Evolutionary conservation across 2,329 filamentous ascomycete species (phyloP).

Genomic region (Fusarium denticulatum): DNA sequence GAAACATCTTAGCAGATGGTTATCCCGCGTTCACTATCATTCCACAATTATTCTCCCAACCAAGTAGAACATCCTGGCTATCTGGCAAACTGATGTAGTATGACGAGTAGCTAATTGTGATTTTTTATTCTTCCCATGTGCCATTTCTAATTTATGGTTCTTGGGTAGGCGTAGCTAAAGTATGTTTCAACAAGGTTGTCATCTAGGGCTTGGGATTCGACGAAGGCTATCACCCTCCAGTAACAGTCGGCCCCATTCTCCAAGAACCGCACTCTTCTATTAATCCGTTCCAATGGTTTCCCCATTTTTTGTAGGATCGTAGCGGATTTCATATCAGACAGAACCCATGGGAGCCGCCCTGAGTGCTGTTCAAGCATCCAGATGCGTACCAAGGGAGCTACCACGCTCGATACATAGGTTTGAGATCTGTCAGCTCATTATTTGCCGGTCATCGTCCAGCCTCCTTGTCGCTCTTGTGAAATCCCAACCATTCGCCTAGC

Average conservation of each 20-base stretch:
- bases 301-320: background rate
- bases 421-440: background rate
- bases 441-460: conserved; percentile 41
- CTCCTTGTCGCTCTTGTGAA: conserved; percentile 56
- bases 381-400: background rate
- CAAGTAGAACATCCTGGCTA: background rate
- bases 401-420: background rate
- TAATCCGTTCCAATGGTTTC: background rate
- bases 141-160: background rate
- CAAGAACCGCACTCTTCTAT: background rate
- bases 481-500: conserved; percentile 79
- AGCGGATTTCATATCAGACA: background rate
- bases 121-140: background rate
- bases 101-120: background rate
- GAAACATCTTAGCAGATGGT: background rate
- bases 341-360: background rate
- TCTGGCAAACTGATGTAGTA: background rate
- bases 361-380: background rate
- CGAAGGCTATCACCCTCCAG: background rate
- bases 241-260: background rate
- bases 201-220: conserved; percentile 4
- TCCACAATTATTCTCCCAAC: background rate
- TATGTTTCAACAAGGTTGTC: conserved; percentile 10
- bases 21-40: background rate
- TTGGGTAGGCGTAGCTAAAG: background rate